Evolutionary conservation across 1,284 basidiomycete species (phyloP).

Genomic region (Nidula niveotomentosa): DNA sequence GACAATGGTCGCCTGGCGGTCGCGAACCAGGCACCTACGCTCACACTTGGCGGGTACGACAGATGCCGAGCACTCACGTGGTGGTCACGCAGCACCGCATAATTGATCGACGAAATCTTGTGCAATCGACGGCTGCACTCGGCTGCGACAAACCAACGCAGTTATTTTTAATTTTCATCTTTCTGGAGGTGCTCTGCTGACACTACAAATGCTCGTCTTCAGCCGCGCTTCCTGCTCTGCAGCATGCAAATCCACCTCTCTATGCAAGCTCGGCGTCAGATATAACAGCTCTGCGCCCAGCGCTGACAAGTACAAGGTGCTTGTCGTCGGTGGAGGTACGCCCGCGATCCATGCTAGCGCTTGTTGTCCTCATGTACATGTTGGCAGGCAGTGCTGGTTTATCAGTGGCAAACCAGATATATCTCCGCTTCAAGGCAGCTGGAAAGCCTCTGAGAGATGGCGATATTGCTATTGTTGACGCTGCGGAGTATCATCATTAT

Average conservation of each 20-base stretch:
- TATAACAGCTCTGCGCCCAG: slow-evolving; percentile 15
- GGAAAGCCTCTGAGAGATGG: slow-evolving; percentile 67
- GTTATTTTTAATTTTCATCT: too few species aligned
- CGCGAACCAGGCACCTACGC: too few species aligned
- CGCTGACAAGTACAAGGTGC: slow-evolving; percentile 49
- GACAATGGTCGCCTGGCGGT: too few species aligned
- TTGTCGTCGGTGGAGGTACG: slow-evolving; percentile 69
- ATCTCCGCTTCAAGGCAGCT: slow-evolving; percentile 67
- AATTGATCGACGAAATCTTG: too few species aligned
- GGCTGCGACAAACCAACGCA: too few species aligned
- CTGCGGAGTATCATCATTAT: slow-evolving; percentile 75
- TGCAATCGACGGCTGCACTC: too few species aligned
- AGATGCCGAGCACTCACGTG: too few species aligned
- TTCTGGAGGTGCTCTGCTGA: too few species aligned
- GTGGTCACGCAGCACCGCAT: too few species aligned
- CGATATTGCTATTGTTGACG: slow-evolving; percentile 86
- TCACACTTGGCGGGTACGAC: too few species aligned
- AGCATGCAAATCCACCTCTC: slow-evolving; percentile 8
- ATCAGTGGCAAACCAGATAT: slow-evolving; percentile 81
- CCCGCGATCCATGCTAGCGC: background rate
- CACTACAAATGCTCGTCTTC: too few species aligned
- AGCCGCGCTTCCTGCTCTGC: slow-evolving; percentile 7
- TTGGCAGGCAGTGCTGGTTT: slow-evolving; percentile 74
- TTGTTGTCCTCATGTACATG: too few species aligned
- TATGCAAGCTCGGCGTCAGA: slow-evolving; percentile 8